Conservation (phyloP, 176 grass and related monocot genomes). For the Pharus latifolius region DNA sequence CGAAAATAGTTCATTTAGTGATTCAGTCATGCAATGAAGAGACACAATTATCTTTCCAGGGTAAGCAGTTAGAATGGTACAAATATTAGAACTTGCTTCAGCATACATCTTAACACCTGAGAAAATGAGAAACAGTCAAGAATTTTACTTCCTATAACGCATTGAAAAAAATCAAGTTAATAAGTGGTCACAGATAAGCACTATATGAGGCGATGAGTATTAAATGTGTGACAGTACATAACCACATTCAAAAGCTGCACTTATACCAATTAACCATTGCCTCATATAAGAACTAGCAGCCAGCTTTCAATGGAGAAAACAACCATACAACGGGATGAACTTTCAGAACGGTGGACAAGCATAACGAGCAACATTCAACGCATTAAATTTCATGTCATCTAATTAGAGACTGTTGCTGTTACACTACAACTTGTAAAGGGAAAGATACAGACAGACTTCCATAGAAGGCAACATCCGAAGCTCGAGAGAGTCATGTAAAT, state of each 20-base stretch:
- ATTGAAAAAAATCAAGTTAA: background rate
- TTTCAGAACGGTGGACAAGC: background rate
- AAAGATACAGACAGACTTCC: constrained; percentile 23
- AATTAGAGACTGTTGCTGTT: constrained; percentile 31
- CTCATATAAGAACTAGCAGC: background rate
- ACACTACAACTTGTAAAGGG: constrained; percentile 34
- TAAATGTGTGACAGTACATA: no score
- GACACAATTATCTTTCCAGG: background rate
- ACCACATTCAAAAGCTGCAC: background rate
- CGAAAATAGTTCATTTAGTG: no score
- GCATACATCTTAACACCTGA: background rate
- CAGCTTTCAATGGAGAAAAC: background rate
- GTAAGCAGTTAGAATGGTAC: background rate
- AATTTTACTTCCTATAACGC: constrained; percentile 6
- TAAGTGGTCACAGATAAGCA: background rate
- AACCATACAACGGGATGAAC: background rate
- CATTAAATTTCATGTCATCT: constrained; percentile 27
- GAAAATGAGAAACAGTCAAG: background rate
- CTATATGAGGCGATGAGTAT: background rate
- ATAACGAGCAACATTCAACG: background rate
- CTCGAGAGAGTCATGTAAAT: constrained; percentile 24
- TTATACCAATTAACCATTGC: background rate
- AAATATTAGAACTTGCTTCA: background rate
- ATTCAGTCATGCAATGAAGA: background rate
- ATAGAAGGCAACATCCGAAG: background rate